Conservation (phyloP, 2,329 filamentous ascomycete genomes). For the Claviceps sp. region DNA sequence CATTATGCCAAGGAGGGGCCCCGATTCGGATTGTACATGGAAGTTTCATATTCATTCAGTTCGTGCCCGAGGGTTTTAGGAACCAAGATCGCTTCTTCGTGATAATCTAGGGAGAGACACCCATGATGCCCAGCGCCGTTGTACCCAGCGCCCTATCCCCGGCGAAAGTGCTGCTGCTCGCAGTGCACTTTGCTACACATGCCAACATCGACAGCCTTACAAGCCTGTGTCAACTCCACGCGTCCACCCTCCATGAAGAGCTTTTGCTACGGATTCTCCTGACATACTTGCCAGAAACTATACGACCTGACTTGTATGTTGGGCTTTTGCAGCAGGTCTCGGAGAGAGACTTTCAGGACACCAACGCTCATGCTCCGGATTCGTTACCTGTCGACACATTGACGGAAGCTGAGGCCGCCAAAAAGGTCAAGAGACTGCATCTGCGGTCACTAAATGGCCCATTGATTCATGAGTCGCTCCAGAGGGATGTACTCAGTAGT, state of each 20-base stretch:
- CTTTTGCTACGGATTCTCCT: constrained; percentile 60
- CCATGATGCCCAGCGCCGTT: constrained; percentile 21
- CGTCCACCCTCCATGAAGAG: constrained; percentile 45
- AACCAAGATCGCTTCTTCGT: background rate
- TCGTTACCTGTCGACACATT: constrained; percentile 41
- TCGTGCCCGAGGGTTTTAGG: background rate
- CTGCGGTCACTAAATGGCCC: constrained; percentile 43
- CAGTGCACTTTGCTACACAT: constrained; percentile 54
- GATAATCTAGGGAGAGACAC: background rate
- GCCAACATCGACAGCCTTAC: constrained; percentile 51
- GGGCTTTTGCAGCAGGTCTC: constrained; percentile 46
- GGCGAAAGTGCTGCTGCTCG: constrained; percentile 58
- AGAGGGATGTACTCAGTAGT: constrained; percentile 40
- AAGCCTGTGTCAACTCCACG: constrained; percentile 42
- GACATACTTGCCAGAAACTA: constrained; percentile 62
- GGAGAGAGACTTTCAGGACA: constrained; percentile 29
- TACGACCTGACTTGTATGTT: constrained; percentile 49
- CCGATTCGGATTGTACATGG: background rate
- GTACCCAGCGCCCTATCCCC: constrained; percentile 34
- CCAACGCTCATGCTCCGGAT: constrained; percentile 36
- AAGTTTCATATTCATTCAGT: background rate
- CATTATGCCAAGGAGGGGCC: background rate
- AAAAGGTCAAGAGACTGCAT: constrained; percentile 47
- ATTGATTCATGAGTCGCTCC: constrained; percentile 31
- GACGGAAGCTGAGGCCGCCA: constrained; percentile 49